phyloP scores from a whole-genome alignment of 805 yeast species.

The Cyberlindnera maritima region DNA sequence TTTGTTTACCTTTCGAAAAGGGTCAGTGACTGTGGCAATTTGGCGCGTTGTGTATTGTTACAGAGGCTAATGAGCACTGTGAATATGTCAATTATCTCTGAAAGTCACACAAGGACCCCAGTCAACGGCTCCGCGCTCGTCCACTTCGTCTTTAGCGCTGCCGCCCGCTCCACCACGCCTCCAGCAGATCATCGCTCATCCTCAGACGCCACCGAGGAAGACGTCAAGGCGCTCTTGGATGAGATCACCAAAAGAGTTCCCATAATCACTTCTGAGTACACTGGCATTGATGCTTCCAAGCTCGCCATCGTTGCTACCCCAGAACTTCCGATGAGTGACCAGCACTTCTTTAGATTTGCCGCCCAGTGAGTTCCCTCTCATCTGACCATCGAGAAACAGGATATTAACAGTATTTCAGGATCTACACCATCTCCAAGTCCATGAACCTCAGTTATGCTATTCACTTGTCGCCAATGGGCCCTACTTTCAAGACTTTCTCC shows the following conservation, averaged over 20 bases:
- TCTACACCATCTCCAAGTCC: background rate
- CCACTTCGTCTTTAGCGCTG: constrained; percentile 4
- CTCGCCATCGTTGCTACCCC: constrained; percentile 1
- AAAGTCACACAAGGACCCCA: constrained; percentile 7
- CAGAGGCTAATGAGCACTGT: too few relatives aligned
- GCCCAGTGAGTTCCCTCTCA: constrained; percentile 6
- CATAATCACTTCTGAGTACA: too few relatives aligned
- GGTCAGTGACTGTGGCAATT: background rate
- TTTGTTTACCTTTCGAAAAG: constrained; percentile 7
- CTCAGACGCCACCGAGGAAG: too few relatives aligned
- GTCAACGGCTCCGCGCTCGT: constrained; percentile 7
- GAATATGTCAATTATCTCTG: constrained; percentile 3
- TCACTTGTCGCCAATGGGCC: constrained; percentile 7
- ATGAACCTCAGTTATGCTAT: background rate
- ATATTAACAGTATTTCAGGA: background rate
- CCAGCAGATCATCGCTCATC: too few relatives aligned
- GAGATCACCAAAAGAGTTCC: too few relatives aligned
- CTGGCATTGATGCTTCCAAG: background rate
- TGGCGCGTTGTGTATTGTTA: background rate
- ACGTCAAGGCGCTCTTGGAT: too few relatives aligned
- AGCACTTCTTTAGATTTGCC: constrained; percentile 6
- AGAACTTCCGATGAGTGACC: constrained; percentile 4
- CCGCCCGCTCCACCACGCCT: too few relatives aligned
- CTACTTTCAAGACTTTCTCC: background rate
- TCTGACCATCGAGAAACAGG: too few relatives aligned